Conservation (phyloP, 129 eudicot species). For the Daucus carota region DNA sequence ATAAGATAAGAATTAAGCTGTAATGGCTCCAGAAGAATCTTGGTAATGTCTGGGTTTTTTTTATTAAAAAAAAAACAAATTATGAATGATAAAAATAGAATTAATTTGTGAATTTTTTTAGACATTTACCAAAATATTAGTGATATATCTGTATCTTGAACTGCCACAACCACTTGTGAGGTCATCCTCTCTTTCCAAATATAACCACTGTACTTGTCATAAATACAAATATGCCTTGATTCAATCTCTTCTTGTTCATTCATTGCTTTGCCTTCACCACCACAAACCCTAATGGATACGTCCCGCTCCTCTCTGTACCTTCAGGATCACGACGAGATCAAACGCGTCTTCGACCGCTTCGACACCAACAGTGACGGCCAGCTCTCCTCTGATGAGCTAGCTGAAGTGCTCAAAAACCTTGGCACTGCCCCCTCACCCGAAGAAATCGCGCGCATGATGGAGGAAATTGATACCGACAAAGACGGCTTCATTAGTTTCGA, state of each 20-base stretch:
- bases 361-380: constrained; percentile 75
- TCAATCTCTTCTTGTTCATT: neutral
- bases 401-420: constrained; percentile 46
- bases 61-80: too few relatives aligned
- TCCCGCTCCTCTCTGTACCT: constrained; percentile 38
- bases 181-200: neutral
- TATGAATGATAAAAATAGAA: too few relatives aligned
- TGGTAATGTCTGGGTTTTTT: neutral
- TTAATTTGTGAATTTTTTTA: neutral
- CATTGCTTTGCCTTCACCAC: neutral
- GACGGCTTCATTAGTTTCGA: constrained; percentile 59
- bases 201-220: neutral
- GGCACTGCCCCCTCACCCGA: constrained; percentile 49
- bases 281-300: constrained; percentile 4
- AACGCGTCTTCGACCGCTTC: constrained; percentile 59
- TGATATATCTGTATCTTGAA: neutral
- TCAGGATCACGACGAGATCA: constrained; percentile 40
- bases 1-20: constrained; percentile 2
- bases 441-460: constrained; percentile 50
- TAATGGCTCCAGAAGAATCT: neutral
- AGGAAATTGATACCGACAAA: constrained; percentile 48
- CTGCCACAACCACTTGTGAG: neutral
- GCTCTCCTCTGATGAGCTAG: constrained; percentile 56
- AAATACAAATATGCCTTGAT: neutral
- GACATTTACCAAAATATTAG: neutral